Conservation (phyloP, 805 yeast species). For the Metschnikowia drakensbergensis region DNA sequence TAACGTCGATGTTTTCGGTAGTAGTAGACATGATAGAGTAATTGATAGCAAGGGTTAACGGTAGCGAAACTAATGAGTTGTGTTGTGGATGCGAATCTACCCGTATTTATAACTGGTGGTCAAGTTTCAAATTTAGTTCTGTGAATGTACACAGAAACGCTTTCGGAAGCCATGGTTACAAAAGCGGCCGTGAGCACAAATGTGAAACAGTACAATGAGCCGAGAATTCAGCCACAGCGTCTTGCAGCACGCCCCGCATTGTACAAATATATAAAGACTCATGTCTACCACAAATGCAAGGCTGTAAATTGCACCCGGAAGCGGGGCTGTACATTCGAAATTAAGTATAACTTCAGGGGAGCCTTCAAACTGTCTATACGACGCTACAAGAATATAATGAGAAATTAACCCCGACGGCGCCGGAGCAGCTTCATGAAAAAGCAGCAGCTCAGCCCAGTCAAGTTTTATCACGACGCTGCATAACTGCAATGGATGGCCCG, state of each 20-base stretch:
- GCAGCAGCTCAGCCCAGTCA: no score
- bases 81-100: not conserved
- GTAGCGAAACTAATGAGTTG: not conserved
- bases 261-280: not conserved
- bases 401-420: no score
- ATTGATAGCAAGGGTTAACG: not conserved
- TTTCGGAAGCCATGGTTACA: not conserved
- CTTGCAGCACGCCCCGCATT: not conserved
- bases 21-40: not conserved
- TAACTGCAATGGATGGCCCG: no score
- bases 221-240: not conserved
- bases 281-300: not conserved
- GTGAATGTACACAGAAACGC: not conserved
- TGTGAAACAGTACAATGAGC: not conserved
- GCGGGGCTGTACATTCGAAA: no score
- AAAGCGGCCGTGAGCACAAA: not conserved
- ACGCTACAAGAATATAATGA: no score
- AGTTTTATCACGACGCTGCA: no score
- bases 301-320: no score
- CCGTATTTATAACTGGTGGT: not conserved
- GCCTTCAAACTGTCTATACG: no score
- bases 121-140: not conserved
- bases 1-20: conserved; percentile 1
- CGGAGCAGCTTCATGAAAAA: no score
- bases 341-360: no score